phyloP scores from a whole-genome alignment of 345 rosid species.

The rapeseed (Brassica napus) region Da-Ae NC_063446.1:68812501-68813000 shows the following conservation, averaged over 20 bases:
- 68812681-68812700: not conserved
- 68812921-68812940: slow-evolving; percentile 11
- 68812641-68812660: not conserved
- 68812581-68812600: not conserved
- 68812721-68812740: not conserved
- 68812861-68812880: not conserved
- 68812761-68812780: not conserved
- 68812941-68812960: not conserved
- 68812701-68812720: not conserved
- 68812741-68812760: slow-evolving; percentile 19
- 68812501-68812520: not conserved
- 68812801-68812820: slow-evolving; percentile 14
- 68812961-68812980: slow-evolving; percentile 42
- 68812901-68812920: slow-evolving; percentile 17
- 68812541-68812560: not conserved
- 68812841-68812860: not conserved
- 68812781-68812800: slow-evolving; percentile 3
- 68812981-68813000: slow-evolving; percentile 71
- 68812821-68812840: slow-evolving; percentile 8
- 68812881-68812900: slow-evolving; percentile 11
- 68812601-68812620: not conserved
- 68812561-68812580: not conserved
- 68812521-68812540: not conserved
- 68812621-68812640: not conserved
- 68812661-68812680: not conserved